Evolutionary conservation across 108 stramenopile genomes (phyloP), one percentile per base, ranked within the genome.

Genomic region (Seminavis robusta): DNA sequence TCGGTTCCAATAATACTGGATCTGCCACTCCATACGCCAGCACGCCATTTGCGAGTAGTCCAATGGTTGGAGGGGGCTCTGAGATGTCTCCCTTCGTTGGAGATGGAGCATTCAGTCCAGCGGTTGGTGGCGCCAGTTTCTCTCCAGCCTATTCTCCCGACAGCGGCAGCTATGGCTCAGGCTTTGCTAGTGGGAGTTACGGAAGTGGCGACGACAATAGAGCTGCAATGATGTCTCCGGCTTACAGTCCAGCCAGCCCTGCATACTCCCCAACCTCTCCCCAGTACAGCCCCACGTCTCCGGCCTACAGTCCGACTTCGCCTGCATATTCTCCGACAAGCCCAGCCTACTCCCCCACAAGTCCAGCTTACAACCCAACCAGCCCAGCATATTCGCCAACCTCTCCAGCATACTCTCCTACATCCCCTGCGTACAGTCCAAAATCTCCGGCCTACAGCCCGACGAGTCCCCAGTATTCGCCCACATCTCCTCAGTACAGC

Each of bases 321-420:
- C 81, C 83, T 8, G 78, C 77, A 8, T 89, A 80, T 39, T 71
- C 71, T 25, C 94, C 94, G 0, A 94, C 91, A 17, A 73, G 69
- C 39, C 97, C 97, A 5, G 86, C 82, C n/a, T 96, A 94, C 67
- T 72, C 70, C 7, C 95, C 95, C 1, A 91, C 91, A 2, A 71
- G 64, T 27, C 93, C 94, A 10, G 86, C 89, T 0, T 88, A 79
- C 50, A 52, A 51, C 11, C 90, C 92, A 2, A 90, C 89, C 4
- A 72, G 68, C 45, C 97, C 97, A 49, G 83, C 76, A 1, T 94
- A 95, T 55, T 74, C 67, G 3, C 92, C 90, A 5, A 90, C 88
- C 1, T 70, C 56, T 30, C 89, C 90, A 8, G 76, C 76, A 11
- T 86, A 77, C 40, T 72, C 72, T 9, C 90, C 90, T 1, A 89